Conservation (phyloP, 2,329 filamentous ascomycete genomes). For the Boeremia lycopersici region DNA sequence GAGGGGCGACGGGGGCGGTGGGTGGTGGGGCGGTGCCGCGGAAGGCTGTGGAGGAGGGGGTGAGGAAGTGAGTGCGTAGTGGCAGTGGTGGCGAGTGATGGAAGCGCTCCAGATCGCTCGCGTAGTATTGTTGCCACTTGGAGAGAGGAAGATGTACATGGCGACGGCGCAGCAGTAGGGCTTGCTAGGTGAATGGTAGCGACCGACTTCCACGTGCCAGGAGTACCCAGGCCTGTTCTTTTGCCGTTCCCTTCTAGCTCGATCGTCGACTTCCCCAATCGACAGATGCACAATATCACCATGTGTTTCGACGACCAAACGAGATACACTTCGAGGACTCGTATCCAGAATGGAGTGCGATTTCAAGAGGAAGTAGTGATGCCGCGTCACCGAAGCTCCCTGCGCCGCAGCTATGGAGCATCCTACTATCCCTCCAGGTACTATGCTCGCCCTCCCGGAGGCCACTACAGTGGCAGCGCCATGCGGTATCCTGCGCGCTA, state of each 20-base stretch:
- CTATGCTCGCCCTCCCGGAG: slow-evolving; percentile 26
- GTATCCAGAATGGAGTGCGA: slow-evolving; percentile 20
- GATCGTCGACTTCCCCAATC: background rate
- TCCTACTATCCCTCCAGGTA: slow-evolving; percentile 38
- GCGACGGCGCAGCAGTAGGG: no score
- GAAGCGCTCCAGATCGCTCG: slow-evolving; percentile 13
- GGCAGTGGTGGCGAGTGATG: background rate
- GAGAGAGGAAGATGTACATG: no score
- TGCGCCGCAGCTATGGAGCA: slow-evolving; percentile 29
- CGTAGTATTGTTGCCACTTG: background rate
- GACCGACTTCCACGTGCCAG: no score
- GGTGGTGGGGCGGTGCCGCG: slow-evolving; percentile 41
- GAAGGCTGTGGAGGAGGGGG: slow-evolving; percentile 3
- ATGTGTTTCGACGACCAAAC: slow-evolving; percentile 37
- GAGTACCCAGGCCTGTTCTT: background rate
- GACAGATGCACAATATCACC: background rate
- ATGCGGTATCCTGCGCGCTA: slow-evolving; percentile 15
- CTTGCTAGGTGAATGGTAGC: no score
- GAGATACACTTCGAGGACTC: slow-evolving; percentile 23
- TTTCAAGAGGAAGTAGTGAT: slow-evolving; percentile 13
- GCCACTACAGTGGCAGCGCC: slow-evolving; percentile 11
- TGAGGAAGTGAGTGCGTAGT: background rate
- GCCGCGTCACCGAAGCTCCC: slow-evolving; percentile 21
- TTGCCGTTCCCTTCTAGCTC: background rate
- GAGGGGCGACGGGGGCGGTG: slow-evolving; percentile 43